Base-by-base conservation (phyloP, 495 filamentous ascomycete genomes). In the Mytilinidion resinicola region DNA sequence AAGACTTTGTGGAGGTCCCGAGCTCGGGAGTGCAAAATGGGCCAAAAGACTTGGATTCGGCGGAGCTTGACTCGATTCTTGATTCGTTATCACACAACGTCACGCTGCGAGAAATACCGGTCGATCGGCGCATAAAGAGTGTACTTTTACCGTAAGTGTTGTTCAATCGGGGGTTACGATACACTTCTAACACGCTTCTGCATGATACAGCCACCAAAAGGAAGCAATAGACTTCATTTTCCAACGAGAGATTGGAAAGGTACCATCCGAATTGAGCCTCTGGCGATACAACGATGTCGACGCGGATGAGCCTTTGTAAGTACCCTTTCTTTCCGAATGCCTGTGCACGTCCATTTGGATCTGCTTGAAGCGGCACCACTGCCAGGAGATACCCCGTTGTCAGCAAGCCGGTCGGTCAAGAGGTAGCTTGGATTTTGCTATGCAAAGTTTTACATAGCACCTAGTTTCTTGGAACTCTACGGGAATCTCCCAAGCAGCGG, bases 191-290 rank as follows among this genome's bases (percentile, higher is more conserved):
- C 25, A 30, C 25, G 25, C 6, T 3, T 30, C 25, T 30, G 25
- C 25, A 30, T 30, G 6, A 30, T 30, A 30, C 6, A 30, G 25
- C 25, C 55, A 57, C 41, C 55, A 57, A 15, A 57, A 57, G 33
- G 43, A 49, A 15, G 55, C 55, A 1, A 43, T 57, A 20, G 43
- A 57, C 30, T 57, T 57, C 33, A 51, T 57, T 9, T 12, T 14
- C 7, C 55, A 41, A 39, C 43, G 55, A 19, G 55, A 57, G 39
- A 57, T 11, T 20, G 55, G 55, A 38, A 9, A 1, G n/a, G 9
- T 57, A 2, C 11, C 34, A 19, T 43, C 43, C 4, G 55, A 57
- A 6, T 25, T 50, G 25, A 49, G 33, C 11, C 46, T 57, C 8
- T 57, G 55, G 55, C 17, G 39, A 19, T 44, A 43, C 11, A 38